phyloP scores from a whole-genome alignment of 345 rosid genomes.

The Gynandropsis gynandra region DNA sequence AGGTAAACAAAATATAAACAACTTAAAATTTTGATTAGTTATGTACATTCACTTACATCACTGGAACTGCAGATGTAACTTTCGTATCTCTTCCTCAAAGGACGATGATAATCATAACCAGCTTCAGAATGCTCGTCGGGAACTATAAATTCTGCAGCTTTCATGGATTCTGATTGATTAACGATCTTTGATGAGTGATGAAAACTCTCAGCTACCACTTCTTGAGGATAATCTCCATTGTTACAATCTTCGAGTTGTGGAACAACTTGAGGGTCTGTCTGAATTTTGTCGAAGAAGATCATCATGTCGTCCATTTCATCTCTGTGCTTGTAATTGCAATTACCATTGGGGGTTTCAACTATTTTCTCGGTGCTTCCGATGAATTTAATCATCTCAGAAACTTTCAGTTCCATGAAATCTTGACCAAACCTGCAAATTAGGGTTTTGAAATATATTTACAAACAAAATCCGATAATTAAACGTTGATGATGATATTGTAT shows the following conservation, averaged over 20 bases:
- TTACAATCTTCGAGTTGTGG: conserved; percentile 13
- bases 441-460: conserved; percentile 10
- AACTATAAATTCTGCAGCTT: conserved; percentile 14
- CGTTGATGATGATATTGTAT: background rate
- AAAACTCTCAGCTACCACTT: no score
- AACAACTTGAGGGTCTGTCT: conserved; percentile 26
- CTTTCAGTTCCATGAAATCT: conserved; percentile 29
- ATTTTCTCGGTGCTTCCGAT: conserved; percentile 1
- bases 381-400: conserved; percentile 3
- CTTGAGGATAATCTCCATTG: no score
- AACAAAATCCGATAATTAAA: conserved; percentile 4
- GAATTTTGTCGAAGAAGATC: background rate
- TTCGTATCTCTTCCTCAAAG: conserved; percentile 20
- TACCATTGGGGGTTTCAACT: no score
- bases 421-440: conserved; percentile 29
- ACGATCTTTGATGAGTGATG: conserved; percentile 1
- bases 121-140: conserved; percentile 67
- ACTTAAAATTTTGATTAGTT: background rate
- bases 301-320: conserved; percentile 12
- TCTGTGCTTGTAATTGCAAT: background rate
- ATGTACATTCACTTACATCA: conserved; percentile 20
- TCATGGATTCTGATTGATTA: background rate
- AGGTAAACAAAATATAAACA: background rate
- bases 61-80: conserved; percentile 4
- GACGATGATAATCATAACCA: conserved; percentile 15